A percentile compares a stretch with the other conserved stretches of the same genome.
These are phyloP conservation scores for Salvia rosmarinus DNA, from an alignment of 257 asterid species.

Conservation along the genomic window DNA sequence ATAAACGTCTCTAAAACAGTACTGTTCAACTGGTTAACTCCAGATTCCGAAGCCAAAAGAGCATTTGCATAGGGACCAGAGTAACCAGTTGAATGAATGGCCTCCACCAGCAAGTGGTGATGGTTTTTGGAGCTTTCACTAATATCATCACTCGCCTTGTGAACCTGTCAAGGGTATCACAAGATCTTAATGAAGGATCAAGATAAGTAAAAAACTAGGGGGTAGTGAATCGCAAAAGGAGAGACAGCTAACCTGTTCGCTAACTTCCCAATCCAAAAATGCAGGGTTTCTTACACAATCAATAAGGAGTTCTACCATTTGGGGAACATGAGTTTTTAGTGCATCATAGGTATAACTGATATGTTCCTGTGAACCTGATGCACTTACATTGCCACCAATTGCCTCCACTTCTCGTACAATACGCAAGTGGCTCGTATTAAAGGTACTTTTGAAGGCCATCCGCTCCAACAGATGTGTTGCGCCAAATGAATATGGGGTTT, in stretches of 20 bases:
- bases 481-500: slow-evolving; percentile 71
- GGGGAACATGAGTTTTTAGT: slow-evolving; percentile 69
- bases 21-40: slow-evolving; percentile 50
- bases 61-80: slow-evolving; percentile 67
- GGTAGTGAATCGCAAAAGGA: neutral
- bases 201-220: neutral
- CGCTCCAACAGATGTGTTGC: slow-evolving; percentile 82
- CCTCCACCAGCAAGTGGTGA: slow-evolving; percentile 79
- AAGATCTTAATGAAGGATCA: slow-evolving; percentile 19
- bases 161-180: slow-evolving; percentile 51
- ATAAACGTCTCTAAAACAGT: slow-evolving; percentile 70
- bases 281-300: slow-evolving; percentile 87
- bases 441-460: slow-evolving; percentile 86
- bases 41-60: slow-evolving; percentile 74
- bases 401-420: slow-evolving; percentile 87
- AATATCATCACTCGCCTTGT: slow-evolving; percentile 62
- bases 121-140: slow-evolving; percentile 73
- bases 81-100: slow-evolving; percentile 77
- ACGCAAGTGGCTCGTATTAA: slow-evolving; percentile 75
- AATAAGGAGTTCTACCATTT: slow-evolving; percentile 80
- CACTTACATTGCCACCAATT: slow-evolving; percentile 71
- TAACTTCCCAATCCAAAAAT: slow-evolving; percentile 91
- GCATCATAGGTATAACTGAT: slow-evolving; percentile 78
- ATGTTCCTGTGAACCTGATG: slow-evolving; percentile 79
- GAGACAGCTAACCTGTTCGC: slow-evolving; percentile 65